These are phyloP conservation scores for Leccinum truebloodii DNA, from an alignment of 768 basidiomycete genomes.

Conservation along the genomic window DNA sequence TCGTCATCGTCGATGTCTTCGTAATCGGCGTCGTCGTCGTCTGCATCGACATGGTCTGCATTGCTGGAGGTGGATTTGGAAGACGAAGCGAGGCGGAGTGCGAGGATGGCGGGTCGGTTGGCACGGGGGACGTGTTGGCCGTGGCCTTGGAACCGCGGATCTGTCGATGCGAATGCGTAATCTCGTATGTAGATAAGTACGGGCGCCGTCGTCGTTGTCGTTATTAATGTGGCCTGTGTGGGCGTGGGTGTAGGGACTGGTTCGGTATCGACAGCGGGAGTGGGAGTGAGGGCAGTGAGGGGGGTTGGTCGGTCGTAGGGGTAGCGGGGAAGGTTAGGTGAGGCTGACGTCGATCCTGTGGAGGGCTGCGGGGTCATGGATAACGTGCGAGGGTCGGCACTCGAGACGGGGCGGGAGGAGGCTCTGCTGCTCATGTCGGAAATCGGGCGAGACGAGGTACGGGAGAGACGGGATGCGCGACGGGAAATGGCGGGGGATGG, in stretches of 20 bases:
- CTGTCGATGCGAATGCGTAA: constrained; percentile 43
- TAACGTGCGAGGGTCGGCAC: not conserved
- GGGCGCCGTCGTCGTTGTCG: not conserved
- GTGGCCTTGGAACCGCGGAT: constrained; percentile 44
- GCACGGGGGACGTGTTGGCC: constrained; percentile 43
- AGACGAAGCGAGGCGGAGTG: constrained; percentile 29
- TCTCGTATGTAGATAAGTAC: constrained; percentile 49
- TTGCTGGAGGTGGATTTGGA: constrained; percentile 19
- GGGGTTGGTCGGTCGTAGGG: not conserved
- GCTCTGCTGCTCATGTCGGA: constrained; percentile 19
- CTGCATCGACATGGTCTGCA: constrained; percentile 12
- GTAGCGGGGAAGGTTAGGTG: not conserved
- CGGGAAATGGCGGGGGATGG: constrained; percentile 58
- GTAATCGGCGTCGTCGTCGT: not conserved
- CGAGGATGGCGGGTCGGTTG: constrained; percentile 35
- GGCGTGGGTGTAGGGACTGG: not conserved
- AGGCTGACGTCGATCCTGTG: not conserved
- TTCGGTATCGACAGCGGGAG: not conserved
- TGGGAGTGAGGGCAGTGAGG: not conserved
- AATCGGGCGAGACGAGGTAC: constrained; percentile 25
- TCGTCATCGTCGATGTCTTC: not conserved
- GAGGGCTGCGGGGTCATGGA: not conserved
- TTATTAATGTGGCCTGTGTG: not conserved
- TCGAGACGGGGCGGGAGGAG: constrained; percentile 23
- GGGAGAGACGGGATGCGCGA: constrained; percentile 35